Evolutionary conservation across 441 rosid species (phyloP).

Genomic region (Sinapis alba): DNA sequence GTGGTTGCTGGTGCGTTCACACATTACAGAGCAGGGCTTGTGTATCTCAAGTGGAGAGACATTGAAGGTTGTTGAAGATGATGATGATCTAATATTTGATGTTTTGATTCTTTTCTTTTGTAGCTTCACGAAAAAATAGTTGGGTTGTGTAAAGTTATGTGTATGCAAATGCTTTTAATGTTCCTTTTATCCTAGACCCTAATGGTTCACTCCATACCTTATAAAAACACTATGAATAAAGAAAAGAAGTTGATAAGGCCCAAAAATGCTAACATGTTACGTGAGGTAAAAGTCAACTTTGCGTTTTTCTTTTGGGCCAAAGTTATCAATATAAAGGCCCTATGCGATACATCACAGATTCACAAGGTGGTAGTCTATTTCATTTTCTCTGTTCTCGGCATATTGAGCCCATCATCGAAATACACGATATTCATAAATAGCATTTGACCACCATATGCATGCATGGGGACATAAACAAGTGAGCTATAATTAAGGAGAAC

Average conservation of each 20-base stretch:
- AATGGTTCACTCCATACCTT: neutral
- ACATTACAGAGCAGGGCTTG: neutral
- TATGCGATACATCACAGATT: neutral
- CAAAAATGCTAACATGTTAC: neutral
- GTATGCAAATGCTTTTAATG: slow-evolving; percentile 7
- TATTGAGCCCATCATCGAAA: neutral
- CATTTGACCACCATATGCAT: slow-evolving; percentile 13
- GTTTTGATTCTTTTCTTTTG: slow-evolving; percentile 10
- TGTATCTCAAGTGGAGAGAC: slow-evolving; percentile 11
- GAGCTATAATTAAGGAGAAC: neutral
- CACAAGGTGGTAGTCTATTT: neutral
- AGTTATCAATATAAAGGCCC: neutral
- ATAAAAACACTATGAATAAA: too few relatives aligned
- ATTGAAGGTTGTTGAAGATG: slow-evolving; percentile 2
- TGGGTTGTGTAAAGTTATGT: slow-evolving; percentile 25
- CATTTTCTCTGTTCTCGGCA: neutral
- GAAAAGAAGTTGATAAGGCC: too few relatives aligned
- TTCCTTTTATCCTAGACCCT: neutral
- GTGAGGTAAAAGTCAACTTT: neutral
- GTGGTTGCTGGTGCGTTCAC: slow-evolving; percentile 2
- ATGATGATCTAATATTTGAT: neutral
- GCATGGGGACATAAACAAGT: neutral
- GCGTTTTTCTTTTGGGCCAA: neutral
- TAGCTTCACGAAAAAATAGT: slow-evolving; percentile 1
- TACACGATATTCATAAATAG: neutral